Conservation (phyloP, 2,329 filamentous ascomycete genomes). For the Epichloe scottii region DNA sequence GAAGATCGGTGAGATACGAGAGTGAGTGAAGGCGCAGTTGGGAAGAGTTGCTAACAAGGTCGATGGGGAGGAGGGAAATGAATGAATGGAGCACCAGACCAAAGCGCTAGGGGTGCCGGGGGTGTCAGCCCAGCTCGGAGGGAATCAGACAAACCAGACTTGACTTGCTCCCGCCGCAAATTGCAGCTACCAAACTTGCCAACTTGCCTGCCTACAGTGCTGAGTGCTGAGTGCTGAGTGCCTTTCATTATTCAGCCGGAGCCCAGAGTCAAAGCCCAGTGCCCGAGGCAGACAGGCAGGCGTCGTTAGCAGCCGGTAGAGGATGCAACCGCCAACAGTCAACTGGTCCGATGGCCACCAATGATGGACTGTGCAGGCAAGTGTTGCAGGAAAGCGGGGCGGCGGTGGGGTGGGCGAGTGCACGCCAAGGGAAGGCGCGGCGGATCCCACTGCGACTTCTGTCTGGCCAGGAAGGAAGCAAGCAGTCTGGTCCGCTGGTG, state of each 20-base stretch:
- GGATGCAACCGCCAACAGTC: not conserved
- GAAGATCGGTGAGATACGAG: not conserved
- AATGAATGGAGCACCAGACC: not conserved
- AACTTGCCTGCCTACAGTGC: no score
- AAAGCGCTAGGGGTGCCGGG: not conserved
- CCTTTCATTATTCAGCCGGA: no score
- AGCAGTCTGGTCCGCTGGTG: no score
- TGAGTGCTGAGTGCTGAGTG: no score
- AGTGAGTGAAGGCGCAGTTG: not conserved
- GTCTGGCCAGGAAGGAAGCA: no score
- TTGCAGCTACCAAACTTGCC: no score
- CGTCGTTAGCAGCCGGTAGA: not conserved
- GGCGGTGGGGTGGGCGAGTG: not conserved
- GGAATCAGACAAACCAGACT: no score
- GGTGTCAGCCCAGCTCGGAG: not conserved
- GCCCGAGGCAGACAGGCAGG: no score
- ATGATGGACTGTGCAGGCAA: not conserved
- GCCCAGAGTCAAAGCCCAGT: no score
- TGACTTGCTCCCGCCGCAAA: no score
- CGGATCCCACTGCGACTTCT: no score
- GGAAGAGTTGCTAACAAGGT: not conserved
- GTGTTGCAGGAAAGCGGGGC: conserved; percentile 1
- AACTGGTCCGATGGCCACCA: not conserved
- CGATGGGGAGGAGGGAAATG: not conserved
- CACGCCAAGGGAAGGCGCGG: no score